These are phyloP conservation scores for Colletotrichum sp. DNA, from an alignment of 2,329 filamentous ascomycete species.

Conservation along the genomic window DNA sequence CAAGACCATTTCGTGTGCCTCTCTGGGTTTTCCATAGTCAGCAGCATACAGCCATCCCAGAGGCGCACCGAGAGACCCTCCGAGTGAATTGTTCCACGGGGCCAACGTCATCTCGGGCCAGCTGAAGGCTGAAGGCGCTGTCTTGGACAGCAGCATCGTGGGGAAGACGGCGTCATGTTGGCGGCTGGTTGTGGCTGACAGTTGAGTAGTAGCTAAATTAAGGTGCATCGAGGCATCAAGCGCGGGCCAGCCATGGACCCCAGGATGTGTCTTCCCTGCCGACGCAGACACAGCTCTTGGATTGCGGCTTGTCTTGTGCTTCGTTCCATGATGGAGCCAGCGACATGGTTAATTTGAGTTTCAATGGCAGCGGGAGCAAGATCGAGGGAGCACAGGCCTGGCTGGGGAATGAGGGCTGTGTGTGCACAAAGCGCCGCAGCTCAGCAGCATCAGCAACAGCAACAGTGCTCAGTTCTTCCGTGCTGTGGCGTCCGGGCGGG, in stretches of 20 bases:
- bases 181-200: constrained; percentile 19
- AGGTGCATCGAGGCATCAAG: background rate
- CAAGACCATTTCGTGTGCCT: background rate
- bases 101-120: constrained; percentile 10
- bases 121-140: background rate
- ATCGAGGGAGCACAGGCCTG: background rate
- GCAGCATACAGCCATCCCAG: background rate
- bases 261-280: background rate
- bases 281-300: background rate
- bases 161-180: constrained; percentile 10
- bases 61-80: background rate
- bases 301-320: constrained; percentile 6
- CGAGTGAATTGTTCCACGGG: background rate
- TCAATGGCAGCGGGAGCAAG: background rate
- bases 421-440: background rate
- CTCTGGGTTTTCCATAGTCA: background rate
- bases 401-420: background rate
- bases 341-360: background rate
- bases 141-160: background rate
- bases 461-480: background rate
- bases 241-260: background rate
- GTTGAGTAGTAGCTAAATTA: constrained; percentile 6
- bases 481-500: background rate
- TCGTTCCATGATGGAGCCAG: background rate
- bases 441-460: background rate